Evolutionary conservation across 108 stramenopile species (phyloP).

Genomic region (Epithemia pelagica): DNA sequence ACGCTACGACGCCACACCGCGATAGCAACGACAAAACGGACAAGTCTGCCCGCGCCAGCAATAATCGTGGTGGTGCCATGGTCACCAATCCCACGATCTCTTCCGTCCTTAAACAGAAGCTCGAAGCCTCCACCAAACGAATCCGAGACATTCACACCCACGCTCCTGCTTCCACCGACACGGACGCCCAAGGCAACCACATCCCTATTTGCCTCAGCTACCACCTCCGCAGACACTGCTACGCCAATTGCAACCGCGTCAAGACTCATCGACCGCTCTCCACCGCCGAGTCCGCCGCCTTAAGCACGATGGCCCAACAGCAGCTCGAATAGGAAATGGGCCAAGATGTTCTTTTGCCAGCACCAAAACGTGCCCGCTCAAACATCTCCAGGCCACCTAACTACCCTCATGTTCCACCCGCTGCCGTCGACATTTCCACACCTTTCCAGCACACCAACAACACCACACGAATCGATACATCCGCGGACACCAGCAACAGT

Average conservation of each 20-base stretch:
- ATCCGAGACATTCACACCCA: not conserved
- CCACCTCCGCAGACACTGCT: not conserved
- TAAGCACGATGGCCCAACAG: not conserved
- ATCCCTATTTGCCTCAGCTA: not conserved
- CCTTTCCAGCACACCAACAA: no score
- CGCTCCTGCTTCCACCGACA: not conserved
- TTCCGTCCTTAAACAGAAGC: not conserved
- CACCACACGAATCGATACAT: not conserved
- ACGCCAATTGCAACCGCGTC: not conserved
- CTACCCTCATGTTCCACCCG: not conserved
- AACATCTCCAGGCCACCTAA: not conserved
- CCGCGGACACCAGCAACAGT: not conserved
- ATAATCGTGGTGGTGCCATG: not conserved
- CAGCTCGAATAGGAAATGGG: not conserved
- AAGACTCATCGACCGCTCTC: not conserved
- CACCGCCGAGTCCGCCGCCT: not conserved
- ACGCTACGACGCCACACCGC: not conserved
- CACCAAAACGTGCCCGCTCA: no score
- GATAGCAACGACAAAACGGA: no score
- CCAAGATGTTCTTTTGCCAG: not conserved
- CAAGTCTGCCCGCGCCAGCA: not conserved
- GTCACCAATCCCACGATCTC: not conserved
- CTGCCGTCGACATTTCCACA: no score
- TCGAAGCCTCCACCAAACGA: not conserved
- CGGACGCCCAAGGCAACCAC: not conserved